Evolutionary conservation across 2,329 filamentous ascomycete genomes (phyloP).

Genomic region (Apiospora hydei): DNA sequence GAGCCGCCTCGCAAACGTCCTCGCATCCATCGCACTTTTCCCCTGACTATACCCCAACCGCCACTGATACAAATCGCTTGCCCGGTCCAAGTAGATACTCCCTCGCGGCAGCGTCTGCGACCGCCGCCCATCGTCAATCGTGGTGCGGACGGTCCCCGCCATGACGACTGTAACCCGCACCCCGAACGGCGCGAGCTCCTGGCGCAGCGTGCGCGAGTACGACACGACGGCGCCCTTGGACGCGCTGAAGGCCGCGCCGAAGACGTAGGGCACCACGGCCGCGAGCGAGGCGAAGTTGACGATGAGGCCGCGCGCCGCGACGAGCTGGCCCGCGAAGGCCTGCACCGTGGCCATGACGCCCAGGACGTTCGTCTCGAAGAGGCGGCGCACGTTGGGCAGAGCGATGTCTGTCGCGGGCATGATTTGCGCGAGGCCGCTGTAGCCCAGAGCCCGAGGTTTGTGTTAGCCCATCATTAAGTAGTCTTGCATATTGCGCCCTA

Average conservation of each 20-base stretch:
- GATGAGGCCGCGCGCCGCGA: constrained; percentile 55
- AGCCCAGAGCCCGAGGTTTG: background rate
- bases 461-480: background rate
- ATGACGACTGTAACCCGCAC: constrained; percentile 62
- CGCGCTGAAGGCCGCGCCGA: constrained; percentile 57
- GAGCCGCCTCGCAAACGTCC: constrained; percentile 48
- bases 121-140: constrained; percentile 46
- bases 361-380: constrained; percentile 63
- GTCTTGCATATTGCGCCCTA: background rate
- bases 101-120: constrained; percentile 47
- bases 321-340: constrained; percentile 54
- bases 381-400: constrained; percentile 56
- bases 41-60: constrained; percentile 53
- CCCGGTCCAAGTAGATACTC: constrained; percentile 52
- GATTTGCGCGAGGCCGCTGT: constrained; percentile 55
- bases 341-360: constrained; percentile 60
- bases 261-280: constrained; percentile 55
- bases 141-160: constrained; percentile 56
- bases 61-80: constrained; percentile 50
- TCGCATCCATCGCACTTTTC: constrained; percentile 46
- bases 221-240: constrained; percentile 58
- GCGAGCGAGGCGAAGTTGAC: constrained; percentile 59
- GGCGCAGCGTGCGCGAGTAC: constrained; percentile 57
- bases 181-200: constrained; percentile 57
- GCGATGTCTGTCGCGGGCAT: constrained; percentile 57